Base-by-base conservation (phyloP, 2,329 filamentous ascomycete species). In the Fusarium austroafricanum region DNA sequence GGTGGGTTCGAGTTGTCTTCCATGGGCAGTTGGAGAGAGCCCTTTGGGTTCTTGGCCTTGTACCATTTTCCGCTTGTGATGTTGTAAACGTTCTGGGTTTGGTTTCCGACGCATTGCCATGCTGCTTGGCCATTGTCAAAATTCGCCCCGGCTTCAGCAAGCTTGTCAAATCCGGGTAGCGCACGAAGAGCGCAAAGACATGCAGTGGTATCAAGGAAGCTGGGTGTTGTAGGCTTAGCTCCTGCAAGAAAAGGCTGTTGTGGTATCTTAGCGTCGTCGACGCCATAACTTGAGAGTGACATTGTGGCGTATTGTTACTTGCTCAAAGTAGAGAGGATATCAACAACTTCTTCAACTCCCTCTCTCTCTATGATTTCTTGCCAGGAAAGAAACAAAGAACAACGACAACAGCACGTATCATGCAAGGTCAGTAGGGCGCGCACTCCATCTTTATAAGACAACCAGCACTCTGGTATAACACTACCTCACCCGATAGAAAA, bases 21-120 rank as follows among this genome's bases (percentile, higher is more conserved):
- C 28, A 82, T 75, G 7, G 75, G 71, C 10, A 77, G 60, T 11
- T 71, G 55, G 23, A 69, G 28, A 12, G 65, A 15, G 57, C 74
- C 66, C 38, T 70, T 61, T 12, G 65, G 72, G 21, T 77, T 69
- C 3, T 73, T 51, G 23, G 76, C 71, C 14, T 76, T 72, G 60
- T 81, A 83, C 81, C 81, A 83, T 59, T 82, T 83, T 6, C 81
- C 81, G 5, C 71, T 75, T 20, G 69, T 79, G 18, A 73, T 72
- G 4, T 59, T 63, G 53, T 81, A 81, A 2, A 81, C 75, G 3
- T 75, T 75, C 42, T 81, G 71, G 0, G 79, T 82, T 63, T 82
- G 81, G 59, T 83, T 81, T 14, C 81, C 81, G 29, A 82, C 79
- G 62, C 81, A 83, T 60, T 81, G 80, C 81, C 81, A 83, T n/a